These are phyloP conservation scores for Chaetomium cochliodes DNA, from an alignment of 495 filamentous ascomycete genomes.

Conservation along the genomic window DNA sequence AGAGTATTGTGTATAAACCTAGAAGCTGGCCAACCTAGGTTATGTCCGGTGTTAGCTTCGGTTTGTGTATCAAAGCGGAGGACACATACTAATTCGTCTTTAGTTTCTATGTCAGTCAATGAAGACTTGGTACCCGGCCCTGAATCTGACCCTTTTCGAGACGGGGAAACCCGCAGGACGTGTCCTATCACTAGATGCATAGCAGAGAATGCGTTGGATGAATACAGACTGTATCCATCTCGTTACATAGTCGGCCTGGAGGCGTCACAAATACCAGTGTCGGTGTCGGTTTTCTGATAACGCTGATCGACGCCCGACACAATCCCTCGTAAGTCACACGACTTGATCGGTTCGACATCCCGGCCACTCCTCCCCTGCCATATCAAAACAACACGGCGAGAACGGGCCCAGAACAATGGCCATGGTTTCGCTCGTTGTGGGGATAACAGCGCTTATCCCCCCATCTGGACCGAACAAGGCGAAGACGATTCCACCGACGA, in stretches of 20 bases:
- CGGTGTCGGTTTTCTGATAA: not conserved
- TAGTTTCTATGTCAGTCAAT: constrained; percentile 11
- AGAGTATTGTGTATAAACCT: constrained; percentile 19
- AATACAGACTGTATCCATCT: not conserved
- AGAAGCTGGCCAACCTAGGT: constrained; percentile 1
- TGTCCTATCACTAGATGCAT: not conserved
- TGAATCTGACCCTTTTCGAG: not conserved
- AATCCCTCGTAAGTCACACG: not conserved
- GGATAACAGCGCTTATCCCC: not conserved
- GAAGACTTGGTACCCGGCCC: not conserved
- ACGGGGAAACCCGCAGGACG: not conserved
- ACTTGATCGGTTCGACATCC: not conserved
- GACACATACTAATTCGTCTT: constrained; percentile 12
- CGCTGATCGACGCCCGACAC: not conserved
- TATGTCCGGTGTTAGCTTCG: constrained; percentile 1
- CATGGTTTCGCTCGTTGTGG: constrained; percentile 5
- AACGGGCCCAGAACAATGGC: constrained; percentile 4
- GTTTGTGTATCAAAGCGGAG: constrained; percentile 2
- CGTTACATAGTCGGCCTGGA: too few species aligned
- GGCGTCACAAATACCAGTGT: not conserved
- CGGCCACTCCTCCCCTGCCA: not conserved
- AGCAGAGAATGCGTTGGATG: not conserved
- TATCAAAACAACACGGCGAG: not conserved
- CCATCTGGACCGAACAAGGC: not conserved
- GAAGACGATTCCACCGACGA: not conserved